Evolutionary conservation across 1,284 basidiomycete genomes (phyloP).

Genomic region (Ustilago tritici): DNA sequence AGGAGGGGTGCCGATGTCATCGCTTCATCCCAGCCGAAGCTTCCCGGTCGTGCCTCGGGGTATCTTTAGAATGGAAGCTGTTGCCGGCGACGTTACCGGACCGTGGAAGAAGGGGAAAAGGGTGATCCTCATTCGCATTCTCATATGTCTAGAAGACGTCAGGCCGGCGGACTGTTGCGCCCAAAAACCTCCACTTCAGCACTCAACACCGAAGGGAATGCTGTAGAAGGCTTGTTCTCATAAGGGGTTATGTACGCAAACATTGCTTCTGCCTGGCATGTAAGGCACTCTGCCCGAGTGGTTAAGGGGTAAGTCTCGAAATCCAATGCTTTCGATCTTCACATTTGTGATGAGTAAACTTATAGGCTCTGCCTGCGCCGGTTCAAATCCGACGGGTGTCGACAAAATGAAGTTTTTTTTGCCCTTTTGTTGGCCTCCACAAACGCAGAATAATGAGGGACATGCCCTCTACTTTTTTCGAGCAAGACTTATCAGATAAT

Average conservation of each 20-base stretch:
- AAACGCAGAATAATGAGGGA: neutral
- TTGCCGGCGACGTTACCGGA: neutral
- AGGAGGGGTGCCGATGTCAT: slow-evolving; percentile 28
- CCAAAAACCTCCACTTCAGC: slow-evolving; percentile 1
- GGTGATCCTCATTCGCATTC: neutral
- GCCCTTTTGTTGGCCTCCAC: neutral
- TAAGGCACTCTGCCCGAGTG: slow-evolving; percentile 48
- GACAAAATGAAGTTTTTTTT: slow-evolving; percentile 18
- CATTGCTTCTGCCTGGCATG: too few species aligned
- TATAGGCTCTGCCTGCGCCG: slow-evolving; percentile 51
- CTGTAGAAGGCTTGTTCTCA: neutral
- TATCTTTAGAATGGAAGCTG: neutral
- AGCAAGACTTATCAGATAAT: slow-evolving; percentile 3
- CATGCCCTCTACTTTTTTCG: neutral
- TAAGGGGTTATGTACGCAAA: neutral
- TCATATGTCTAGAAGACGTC: neutral
- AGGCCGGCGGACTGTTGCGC: slow-evolving; percentile 8
- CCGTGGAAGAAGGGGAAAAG: neutral
- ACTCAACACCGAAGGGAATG: neutral
- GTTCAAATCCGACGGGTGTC: slow-evolving; percentile 53
- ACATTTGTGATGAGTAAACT: slow-evolving; percentile 26
- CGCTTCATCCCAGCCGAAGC: neutral
- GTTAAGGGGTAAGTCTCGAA: slow-evolving; percentile 55
- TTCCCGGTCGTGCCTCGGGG: neutral
- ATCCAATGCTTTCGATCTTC: slow-evolving; percentile 21